phyloP scores from a whole-genome alignment of 1,284 basidiomycete genomes.

The Pseudozyma pruni region DNA sequence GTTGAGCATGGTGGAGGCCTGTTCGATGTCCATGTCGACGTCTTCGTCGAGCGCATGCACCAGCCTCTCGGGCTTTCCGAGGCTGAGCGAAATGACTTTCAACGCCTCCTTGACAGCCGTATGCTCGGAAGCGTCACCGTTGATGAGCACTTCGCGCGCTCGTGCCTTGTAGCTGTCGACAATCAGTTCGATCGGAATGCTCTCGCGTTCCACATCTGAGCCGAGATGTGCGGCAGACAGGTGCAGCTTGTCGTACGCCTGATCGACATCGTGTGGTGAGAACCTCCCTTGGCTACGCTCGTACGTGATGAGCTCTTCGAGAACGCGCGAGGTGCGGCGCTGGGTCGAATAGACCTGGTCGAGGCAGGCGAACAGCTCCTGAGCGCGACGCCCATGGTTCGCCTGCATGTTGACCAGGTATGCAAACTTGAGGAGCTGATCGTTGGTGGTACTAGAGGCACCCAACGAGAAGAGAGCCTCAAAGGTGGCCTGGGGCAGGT shows the following conservation, averaged over 20 bases:
- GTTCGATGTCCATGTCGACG: constrained; percentile 73
- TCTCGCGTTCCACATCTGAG: constrained; percentile 21
- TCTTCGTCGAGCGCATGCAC: constrained; percentile 24
- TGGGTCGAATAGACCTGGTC: constrained; percentile 29
- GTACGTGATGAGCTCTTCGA: constrained; percentile 40
- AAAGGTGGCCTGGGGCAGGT: constrained; percentile 10
- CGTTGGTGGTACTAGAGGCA: constrained; percentile 23
- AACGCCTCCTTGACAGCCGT: constrained; percentile 42
- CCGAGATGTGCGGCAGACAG: constrained; percentile 31
- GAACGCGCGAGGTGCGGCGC: constrained; percentile 30
- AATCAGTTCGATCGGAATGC: constrained; percentile 37
- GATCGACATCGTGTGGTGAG: constrained; percentile 30
- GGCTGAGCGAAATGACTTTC: constrained; percentile 20
- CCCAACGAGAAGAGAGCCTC: constrained; percentile 34
- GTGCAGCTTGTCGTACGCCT: constrained; percentile 40
- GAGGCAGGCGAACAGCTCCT: constrained; percentile 30
- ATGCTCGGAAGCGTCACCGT: constrained; percentile 36
- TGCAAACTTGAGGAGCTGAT: constrained; percentile 49
- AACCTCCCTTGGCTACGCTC: constrained; percentile 41
- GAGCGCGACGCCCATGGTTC: constrained; percentile 1
- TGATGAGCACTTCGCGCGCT: constrained; percentile 33
- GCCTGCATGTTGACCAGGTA: constrained; percentile 45
- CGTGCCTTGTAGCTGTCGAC: constrained; percentile 40
- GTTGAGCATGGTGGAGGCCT: constrained; percentile 80
- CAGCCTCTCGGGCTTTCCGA: constrained; percentile 25